Evolutionary conservation across 2,329 filamentous ascomycete genomes (phyloP).

Genomic region (Curvularia spicifera): DNA sequence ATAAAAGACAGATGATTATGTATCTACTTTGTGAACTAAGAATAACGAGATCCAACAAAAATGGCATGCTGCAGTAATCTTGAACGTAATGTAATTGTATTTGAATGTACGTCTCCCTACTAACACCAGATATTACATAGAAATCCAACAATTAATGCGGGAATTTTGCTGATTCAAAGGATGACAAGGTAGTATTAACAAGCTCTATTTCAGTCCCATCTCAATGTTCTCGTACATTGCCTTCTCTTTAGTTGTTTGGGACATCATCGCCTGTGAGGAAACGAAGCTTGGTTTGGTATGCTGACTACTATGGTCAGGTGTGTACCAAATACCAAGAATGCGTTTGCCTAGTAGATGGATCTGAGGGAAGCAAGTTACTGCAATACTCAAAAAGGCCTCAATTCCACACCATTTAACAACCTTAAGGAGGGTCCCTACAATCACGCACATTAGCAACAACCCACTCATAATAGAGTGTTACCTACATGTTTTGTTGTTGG

Average conservation of each 20-base stretch:
- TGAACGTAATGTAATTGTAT: too few relatives aligned
- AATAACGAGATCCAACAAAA: too few relatives aligned
- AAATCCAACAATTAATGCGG: too few relatives aligned
- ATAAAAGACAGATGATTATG: too few relatives aligned
- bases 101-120: too few relatives aligned
- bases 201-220: background rate
- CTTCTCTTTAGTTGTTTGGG: background rate
- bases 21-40: too few relatives aligned
- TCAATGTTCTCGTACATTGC: background rate
- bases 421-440: background rate
- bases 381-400: background rate
- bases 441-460: too few relatives aligned
- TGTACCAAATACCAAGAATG: background rate
- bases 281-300: background rate
- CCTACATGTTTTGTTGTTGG: background rate
- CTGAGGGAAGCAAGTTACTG: slow-evolving; percentile 2
- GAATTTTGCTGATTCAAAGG: too few relatives aligned
- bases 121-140: too few relatives aligned
- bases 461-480: background rate
- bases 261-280: background rate
- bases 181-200: too few relatives aligned
- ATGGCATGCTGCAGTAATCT: too few relatives aligned
- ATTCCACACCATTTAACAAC: background rate
- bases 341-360: background rate
- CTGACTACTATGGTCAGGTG: background rate